These are phyloP conservation scores for Dioscorea cayenensis DNA, from an alignment of 116 monocot species.

Conservation along the genomic window DNA sequence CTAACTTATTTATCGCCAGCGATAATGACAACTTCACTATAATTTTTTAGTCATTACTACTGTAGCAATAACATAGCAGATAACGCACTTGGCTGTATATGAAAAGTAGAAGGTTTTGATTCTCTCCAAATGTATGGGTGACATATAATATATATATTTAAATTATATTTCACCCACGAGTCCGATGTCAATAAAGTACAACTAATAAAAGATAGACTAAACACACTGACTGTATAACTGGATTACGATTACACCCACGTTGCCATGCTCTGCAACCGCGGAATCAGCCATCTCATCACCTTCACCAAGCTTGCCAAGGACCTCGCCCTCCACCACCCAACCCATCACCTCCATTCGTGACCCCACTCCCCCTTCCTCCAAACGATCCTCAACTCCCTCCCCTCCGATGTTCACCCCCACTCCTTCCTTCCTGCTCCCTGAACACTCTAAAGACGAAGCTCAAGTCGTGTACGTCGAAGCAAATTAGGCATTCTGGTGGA, in stretches of 20 bases:
- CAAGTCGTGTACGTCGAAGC: neutral
- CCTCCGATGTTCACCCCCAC: neutral
- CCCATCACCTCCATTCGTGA: neutral
- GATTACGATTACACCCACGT: neutral
- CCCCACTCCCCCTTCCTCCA: neutral
- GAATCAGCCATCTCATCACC: neutral
- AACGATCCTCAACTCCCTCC: neutral
- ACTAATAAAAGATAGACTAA: too few species aligned
- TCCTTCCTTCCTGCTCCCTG: neutral
- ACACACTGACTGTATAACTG: too few species aligned
- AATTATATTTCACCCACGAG: too few species aligned
- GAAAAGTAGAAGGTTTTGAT: too few species aligned
- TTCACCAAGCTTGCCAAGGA: neutral
- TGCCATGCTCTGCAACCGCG: neutral
- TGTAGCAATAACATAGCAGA: too few species aligned
- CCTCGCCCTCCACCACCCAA: neutral
- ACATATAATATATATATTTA: too few species aligned
- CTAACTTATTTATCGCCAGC: too few species aligned
- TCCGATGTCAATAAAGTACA: too few species aligned
- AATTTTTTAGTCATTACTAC: too few species aligned
- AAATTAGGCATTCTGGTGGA: neutral
- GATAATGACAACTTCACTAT: too few species aligned
- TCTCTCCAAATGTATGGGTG: too few species aligned
- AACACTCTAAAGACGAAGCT: neutral
- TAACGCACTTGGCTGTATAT: too few species aligned